Evolutionary conservation across 306 rosid species (phyloP).

Genomic region (Begonia peltatifolia): DNA sequence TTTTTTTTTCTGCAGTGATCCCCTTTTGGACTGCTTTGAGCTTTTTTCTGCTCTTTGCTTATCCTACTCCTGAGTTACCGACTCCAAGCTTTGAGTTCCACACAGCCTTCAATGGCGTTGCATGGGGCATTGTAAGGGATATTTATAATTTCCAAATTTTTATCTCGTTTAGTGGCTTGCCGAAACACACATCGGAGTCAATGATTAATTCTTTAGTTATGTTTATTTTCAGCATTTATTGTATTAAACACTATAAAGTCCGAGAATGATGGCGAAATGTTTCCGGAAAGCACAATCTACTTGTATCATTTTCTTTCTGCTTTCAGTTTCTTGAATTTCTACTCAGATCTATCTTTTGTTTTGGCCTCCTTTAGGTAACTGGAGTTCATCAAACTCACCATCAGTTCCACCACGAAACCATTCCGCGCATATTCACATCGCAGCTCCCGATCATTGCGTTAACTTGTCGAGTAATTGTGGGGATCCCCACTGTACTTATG

Average conservation of each 20-base stretch:
- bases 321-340: no score
- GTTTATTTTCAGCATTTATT: no score
- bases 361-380: conserved; percentile 32
- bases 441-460: conserved; percentile 37
- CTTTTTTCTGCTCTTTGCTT: conserved; percentile 86
- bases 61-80: conserved; percentile 91
- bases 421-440: conserved; percentile 50
- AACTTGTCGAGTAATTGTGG: conserved; percentile 59
- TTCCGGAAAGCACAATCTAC: no score
- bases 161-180: no score
- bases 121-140: conserved; percentile 96
- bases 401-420: conserved; percentile 74
- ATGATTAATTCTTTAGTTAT: no score
- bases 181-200: no score
- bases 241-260: no score
- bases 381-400: conserved; percentile 89
- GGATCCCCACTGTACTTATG: conserved; percentile 68
- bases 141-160: no score
- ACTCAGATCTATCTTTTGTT: no score
- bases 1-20: no score
- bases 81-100: conserved; percentile 96
- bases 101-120: conserved; percentile 86
- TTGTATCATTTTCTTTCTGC: no score
- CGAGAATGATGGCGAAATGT: no score
- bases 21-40: conserved; percentile 71